Percentiles rank a stretch among this genome's conserved stretches.
Evolutionary conservation across 164 flowering plant species (phyloP).

Genomic region (Vitis vinifera): ASM3070453v1 NC_081814.1:14763001-14763500

Average conservation of each 20-base stretch:
- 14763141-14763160: slow-evolving; percentile 71
- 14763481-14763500: too few relatives aligned
- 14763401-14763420: too few relatives aligned
- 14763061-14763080: slow-evolving; percentile 97
- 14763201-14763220: slow-evolving; percentile 30
- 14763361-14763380: slow-evolving; percentile 76
- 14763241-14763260: slow-evolving; percentile 34
- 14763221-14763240: slow-evolving; percentile 51
- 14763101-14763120: slow-evolving; percentile 94
- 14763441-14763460: too few relatives aligned
- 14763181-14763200: slow-evolving; percentile 51
- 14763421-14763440: too few relatives aligned
- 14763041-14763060: slow-evolving; percentile 97
- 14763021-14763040: slow-evolving; percentile 85
- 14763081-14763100: slow-evolving; percentile 97
- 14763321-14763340: slow-evolving; percentile 38
- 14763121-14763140: slow-evolving; percentile 93
- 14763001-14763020: slow-evolving; percentile 49
- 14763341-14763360: slow-evolving; percentile 50
- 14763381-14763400: too few relatives aligned
- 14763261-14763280: slow-evolving; percentile 83
- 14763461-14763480: too few relatives aligned
- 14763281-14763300: slow-evolving; percentile 41
- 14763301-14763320: slow-evolving; percentile 46
- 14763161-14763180: slow-evolving; percentile 57